A percentile compares a stretch with the other conserved stretches of the same genome.
Evolutionary conservation across 1,139 yeast species (phyloP).

Genomic region (Pichia sp.): DNA sequence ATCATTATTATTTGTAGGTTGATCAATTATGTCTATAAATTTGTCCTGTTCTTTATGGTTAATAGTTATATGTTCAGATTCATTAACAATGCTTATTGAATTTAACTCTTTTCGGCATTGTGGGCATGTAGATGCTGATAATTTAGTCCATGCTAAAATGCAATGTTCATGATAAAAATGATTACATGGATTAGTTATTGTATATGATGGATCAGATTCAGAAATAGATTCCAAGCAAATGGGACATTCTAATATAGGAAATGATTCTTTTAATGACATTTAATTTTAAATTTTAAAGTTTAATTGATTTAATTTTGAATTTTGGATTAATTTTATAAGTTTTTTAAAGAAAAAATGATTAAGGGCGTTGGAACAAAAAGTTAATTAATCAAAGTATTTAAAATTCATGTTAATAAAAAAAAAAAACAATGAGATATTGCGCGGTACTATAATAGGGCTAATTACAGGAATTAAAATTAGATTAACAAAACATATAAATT

Average conservation of each 20-base stretch:
- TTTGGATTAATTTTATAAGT: too few species aligned
- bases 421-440: too few species aligned
- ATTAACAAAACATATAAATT: too few species aligned
- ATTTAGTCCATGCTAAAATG: slow-evolving; percentile 13
- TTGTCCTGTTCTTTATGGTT: slow-evolving; percentile 8
- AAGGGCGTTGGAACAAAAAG: too few species aligned
- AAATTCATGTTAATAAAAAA: too few species aligned
- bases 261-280: not conserved
- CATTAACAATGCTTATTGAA: not conserved
- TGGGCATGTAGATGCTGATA: slow-evolving; percentile 17
- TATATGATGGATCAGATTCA: slow-evolving; percentile 2
- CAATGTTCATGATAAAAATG: slow-evolving; percentile 17
- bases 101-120: slow-evolving; percentile 13
- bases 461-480: too few species aligned
- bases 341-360: too few species aligned
- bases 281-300: too few species aligned
- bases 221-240: slow-evolving; percentile 15
- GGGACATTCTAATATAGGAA: slow-evolving; percentile 11
- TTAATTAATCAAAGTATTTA: too few species aligned
- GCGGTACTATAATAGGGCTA: too few species aligned
- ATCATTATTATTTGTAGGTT: not conserved
- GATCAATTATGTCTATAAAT: slow-evolving; percentile 4
- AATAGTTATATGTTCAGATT: not conserved
- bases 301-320: too few species aligned
- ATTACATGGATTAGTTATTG: slow-evolving; percentile 14